Percentiles rank a stretch among this genome's conserved stretches.
Conservation (phyloP, 2,329 filamentous ascomycete genomes). For the Paecilomyces sp. region DNA sequence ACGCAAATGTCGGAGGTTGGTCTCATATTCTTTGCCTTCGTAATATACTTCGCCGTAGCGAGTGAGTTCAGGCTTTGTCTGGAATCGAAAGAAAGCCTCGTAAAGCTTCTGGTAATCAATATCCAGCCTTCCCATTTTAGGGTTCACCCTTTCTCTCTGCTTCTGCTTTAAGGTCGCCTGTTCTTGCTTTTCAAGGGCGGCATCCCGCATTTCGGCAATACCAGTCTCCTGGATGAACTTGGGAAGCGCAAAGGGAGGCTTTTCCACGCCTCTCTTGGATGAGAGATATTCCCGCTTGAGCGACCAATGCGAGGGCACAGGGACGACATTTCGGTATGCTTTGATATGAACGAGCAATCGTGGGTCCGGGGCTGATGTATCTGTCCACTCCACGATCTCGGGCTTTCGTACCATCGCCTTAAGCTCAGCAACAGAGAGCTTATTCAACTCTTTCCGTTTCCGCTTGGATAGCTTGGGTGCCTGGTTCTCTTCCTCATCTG, state of each 20-base stretch:
- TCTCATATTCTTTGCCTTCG: slow-evolving; percentile 97
- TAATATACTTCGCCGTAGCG: slow-evolving; percentile 99
- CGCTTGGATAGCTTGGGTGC: slow-evolving; percentile 81
- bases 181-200: slow-evolving; percentile 90
- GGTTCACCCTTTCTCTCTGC: slow-evolving; percentile 84
- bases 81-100: slow-evolving; percentile 96
- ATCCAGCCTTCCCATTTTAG: slow-evolving; percentile 94
- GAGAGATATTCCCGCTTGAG: slow-evolving; percentile 95
- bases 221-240: slow-evolving; percentile 97
- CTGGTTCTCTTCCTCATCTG: slow-evolving; percentile 60
- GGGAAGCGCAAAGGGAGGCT: slow-evolving; percentile 83
- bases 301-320: slow-evolving; percentile 89
- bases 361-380: slow-evolving; percentile 85
- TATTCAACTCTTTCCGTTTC: slow-evolving; percentile 84
- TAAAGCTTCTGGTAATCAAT: slow-evolving; percentile 98
- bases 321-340: slow-evolving; percentile 88
- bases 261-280: slow-evolving; percentile 94
- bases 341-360: slow-evolving; percentile 89
- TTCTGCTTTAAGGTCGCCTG: slow-evolving; percentile 90
- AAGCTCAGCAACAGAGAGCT: slow-evolving; percentile 87
- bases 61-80: slow-evolving; percentile 90
- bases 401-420: slow-evolving; percentile 87
- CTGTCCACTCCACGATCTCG: slow-evolving; percentile 96
- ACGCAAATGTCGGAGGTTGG: slow-evolving; percentile 81
- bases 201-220: slow-evolving; percentile 96